Base-by-base conservation (phyloP, 1,284 basidiomycete genomes). In the Mycena sp. region DNA sequence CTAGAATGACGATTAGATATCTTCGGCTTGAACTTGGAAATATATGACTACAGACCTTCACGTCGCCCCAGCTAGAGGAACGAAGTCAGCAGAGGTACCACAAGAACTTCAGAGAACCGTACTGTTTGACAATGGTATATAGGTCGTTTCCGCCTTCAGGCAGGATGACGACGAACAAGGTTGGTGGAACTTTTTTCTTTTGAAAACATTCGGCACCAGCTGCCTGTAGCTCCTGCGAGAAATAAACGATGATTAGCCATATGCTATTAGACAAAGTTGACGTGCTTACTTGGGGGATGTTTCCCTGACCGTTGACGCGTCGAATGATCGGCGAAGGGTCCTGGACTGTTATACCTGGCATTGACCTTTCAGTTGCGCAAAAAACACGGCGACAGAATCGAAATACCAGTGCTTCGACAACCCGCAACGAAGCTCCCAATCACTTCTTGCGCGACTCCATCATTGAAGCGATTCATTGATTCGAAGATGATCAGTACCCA, bases 71-170 rank as follows among this genome's bases (percentile, higher is more conserved):
- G 21, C 69, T 70, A 25, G 3, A 17, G 12, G 17, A 43, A 44
- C 14, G 3, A n/a, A 10, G 12, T 30, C 26, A 50, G 52, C 14
- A 43, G 41, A 29, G 14, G 14, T 37, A 23, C 12, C 37, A 26
- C 28, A 40, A 19, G 28, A 37, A 50, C 6, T 25, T 41, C 26
- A 21, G 17, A 35, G 7, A 35, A n/a, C n/a, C 80, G 69, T 64
- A 85, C 83, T 83, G 78, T 63, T 86, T 86, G 16, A 85, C 75
- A 2, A 78, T 79, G 2, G 74, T 77, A 63, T 85, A 86, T 3
- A 84, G 72, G 52, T 85, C 81, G 3, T 80, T 78, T 14, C 32
- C 32, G 32, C 32, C 32, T 35, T 35, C 32, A 35, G 32, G 32
- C 14, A 35, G 32, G 14, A 85, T 48, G 21, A 69, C 62, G 3